Percentiles rank a stretch among this genome's conserved stretches.
phyloP scores from a whole-genome alignment of 495 filamentous ascomycete species.

The Glutinoglossum americanum region DNA sequence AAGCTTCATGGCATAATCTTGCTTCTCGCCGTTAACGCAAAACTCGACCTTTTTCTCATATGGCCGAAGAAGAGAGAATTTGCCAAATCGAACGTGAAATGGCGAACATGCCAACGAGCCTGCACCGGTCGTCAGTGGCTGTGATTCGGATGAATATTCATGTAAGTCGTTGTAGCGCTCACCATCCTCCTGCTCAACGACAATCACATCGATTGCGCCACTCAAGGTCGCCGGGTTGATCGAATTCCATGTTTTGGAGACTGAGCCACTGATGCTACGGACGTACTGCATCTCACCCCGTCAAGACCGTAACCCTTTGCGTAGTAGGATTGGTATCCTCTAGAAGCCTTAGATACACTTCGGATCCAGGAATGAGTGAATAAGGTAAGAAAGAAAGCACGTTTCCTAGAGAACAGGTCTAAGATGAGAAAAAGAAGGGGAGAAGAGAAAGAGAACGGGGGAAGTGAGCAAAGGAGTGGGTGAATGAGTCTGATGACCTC shows the following conservation, averaged over 20 bases:
- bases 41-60: conserved; percentile 99
- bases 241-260: conserved; percentile 97
- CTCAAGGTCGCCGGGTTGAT: conserved; percentile 96
- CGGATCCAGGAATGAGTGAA: not conserved
- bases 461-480: not conserved
- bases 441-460: not conserved
- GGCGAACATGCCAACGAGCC: conserved; percentile 73
- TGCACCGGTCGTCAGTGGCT: conserved; percentile 11
- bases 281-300: conserved; percentile 74
- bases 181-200: conserved; percentile 94
- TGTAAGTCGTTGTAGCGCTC: conserved; percentile 8
- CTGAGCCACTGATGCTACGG: conserved; percentile 79
- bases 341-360: not conserved
- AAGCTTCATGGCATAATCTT: conserved; percentile 93
- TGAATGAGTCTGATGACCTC: not conserved
- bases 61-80: conserved; percentile 86
- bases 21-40: conserved; percentile 74
- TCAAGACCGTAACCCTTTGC: not conserved
- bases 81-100: conserved; percentile 97
- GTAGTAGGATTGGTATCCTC: not conserved
- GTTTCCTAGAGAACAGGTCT: not conserved
- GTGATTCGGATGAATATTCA: not conserved
- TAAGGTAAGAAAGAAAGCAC: not conserved
- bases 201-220: conserved; percentile 96
- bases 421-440: not conserved